Percentiles rank a stretch among this genome's conserved stretches.
Conservation (phyloP, 2,329 filamentous ascomycete species). For the Trichoderma semiorbis region DNA sequence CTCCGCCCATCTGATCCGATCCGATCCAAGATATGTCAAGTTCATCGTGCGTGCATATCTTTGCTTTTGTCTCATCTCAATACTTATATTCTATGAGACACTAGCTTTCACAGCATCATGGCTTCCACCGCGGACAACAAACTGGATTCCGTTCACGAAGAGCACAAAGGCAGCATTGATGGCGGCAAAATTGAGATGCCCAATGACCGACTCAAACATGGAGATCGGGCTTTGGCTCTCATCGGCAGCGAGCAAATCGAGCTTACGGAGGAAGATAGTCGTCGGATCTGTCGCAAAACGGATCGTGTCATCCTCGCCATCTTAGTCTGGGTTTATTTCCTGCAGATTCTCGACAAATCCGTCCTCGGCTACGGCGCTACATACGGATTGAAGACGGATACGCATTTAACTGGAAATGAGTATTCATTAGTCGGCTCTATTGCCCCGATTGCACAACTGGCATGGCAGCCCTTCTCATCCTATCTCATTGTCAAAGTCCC, state of each 20-base stretch:
- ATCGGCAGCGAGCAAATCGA: neutral
- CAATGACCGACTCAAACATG: neutral
- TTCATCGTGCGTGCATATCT: neutral
- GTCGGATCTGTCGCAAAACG: constrained; percentile 56
- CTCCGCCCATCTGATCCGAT: neutral
- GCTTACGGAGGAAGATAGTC: constrained; percentile 24
- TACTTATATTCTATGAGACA: neutral
- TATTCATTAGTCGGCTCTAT: constrained; percentile 58
- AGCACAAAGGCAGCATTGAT: neutral
- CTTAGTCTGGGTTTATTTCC: constrained; percentile 55
- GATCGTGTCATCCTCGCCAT: constrained; percentile 56
- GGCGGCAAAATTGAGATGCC: neutral
- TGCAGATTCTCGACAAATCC: constrained; percentile 56
- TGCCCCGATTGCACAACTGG: constrained; percentile 56
- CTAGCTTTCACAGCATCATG: neutral
- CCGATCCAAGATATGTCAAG: neutral
- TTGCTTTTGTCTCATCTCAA: neutral
- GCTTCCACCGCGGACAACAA: neutral
- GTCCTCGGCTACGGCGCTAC: constrained; percentile 56
- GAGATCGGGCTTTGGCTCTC: neutral
- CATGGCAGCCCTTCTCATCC: constrained; percentile 58
- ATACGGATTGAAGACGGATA: constrained; percentile 50
- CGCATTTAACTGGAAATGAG: constrained; percentile 48
- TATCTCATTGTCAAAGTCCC: constrained; percentile 59
- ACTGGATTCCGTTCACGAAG: neutral